A percentile compares a stretch with the other conserved stretches of the same genome.
Conservation (phyloP, 2,329 filamentous ascomycete species). For the Cordyceps farinosa region DNA sequence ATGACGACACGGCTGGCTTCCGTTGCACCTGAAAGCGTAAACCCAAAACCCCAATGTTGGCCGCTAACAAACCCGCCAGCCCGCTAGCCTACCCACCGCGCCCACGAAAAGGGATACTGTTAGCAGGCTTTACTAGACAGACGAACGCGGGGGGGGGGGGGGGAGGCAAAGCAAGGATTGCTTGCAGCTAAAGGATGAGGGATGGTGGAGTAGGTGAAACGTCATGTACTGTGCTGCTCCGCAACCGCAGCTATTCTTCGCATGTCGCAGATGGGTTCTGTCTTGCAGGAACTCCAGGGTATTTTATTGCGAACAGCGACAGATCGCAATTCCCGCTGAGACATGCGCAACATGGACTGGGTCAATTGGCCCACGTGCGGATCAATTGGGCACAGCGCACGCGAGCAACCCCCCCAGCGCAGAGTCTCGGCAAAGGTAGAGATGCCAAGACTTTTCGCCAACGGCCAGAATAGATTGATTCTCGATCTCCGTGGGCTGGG, state of each 20-base stretch:
- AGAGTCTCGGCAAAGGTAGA: too few relatives aligned
- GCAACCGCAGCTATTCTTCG: neutral
- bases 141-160: neutral
- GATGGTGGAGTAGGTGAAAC: slow-evolving; percentile 1
- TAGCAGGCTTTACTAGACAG: neutral
- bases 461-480: neutral
- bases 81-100: neutral
- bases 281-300: too few relatives aligned
- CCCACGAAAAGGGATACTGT: neutral
- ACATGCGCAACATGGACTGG: too few relatives aligned
- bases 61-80: neutral
- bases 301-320: too few relatives aligned
- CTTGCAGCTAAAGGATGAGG: neutral
- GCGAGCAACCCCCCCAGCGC: too few relatives aligned
- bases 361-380: too few relatives aligned
- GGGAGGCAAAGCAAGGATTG: neutral
- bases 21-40: neutral
- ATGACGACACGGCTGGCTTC: slow-evolving; percentile 5
- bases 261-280: neutral
- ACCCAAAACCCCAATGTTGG: neutral
- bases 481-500: neutral
- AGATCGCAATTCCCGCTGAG: too few relatives aligned
- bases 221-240: neutral
- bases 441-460: neutral
- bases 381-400: too few relatives aligned